Base-by-base conservation (phyloP, 176 grass and related monocot species). In the Miscanthus lutarioriparius region DNA sequence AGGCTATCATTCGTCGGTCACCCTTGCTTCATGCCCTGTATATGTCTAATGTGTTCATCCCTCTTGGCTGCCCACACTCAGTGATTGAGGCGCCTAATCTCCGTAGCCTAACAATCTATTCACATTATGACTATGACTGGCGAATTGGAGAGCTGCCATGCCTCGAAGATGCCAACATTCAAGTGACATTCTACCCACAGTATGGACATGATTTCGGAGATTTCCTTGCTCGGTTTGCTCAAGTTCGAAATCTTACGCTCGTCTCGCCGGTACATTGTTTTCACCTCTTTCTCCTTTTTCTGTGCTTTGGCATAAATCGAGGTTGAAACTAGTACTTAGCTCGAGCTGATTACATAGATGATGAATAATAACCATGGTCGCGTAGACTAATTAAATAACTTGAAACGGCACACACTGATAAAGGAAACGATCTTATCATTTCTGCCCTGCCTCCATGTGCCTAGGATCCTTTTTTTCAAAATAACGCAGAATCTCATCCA, bases 11-110 rank as follows among this genome's bases (percentile, higher is more conserved):
- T 10, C 20, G n/a, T 4, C 15, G 5, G 1, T 86, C 77, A 19
- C 84, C 77, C 4, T 54, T 22, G 33, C 69, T 80, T 75, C 26
- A 10, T 19, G 2, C 9, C 7, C 32, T 80, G 58, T 1, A 30
- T 10, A 14, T 86, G 17, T 17, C 0, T 72, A 0, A 40, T 79
- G 20, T 72, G 10, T 28, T 0, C 61, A 27, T 62, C 59, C 11
- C 10, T 13, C 53, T 3, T 2, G 16, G 39, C 27, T 8, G 2
- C 16, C 59, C 23, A 26, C 30, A 49, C 0, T 64, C 28, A 58
- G 15, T 73, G 84, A 86, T 86, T 40, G 28, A 70, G 49, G 67
- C 30, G 56, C 41, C 41, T 30, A 86, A 66, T 39, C 41, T 86
- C 32, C 67, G 22, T 44, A 17, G 17, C 7, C 15, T 86, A 3